Evolutionary conservation across 1,284 basidiomycete genomes (phyloP).

Genomic region (Ceratobasidium sp.): DNA sequence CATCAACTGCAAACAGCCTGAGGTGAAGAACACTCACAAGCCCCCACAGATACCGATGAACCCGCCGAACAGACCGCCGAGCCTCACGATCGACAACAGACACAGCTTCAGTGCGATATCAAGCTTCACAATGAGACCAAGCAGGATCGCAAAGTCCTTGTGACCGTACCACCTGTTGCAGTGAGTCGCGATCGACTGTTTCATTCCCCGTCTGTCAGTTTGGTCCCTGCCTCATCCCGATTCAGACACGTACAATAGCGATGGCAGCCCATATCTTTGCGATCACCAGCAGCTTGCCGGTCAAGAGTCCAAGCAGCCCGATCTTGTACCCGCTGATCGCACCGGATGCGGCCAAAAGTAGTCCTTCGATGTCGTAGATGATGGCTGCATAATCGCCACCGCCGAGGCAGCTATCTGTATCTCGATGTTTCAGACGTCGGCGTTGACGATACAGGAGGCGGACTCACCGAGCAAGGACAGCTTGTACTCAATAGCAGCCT

Average conservation of each 20-base stretch:
- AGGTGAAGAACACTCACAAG: conserved; percentile 10
- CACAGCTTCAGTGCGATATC: conserved; percentile 33
- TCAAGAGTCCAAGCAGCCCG: conserved; percentile 29
- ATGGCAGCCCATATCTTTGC: conserved; percentile 33
- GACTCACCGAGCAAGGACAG: conserved; percentile 30
- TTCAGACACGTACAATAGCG: conserved; percentile 10
- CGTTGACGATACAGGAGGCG: too few species aligned
- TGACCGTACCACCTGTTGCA: conserved; percentile 36
- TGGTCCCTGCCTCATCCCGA: not conserved
- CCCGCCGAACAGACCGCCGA: conserved; percentile 25
- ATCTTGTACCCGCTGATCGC: conserved; percentile 35
- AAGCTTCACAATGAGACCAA: conserved; percentile 28
- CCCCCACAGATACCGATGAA: conserved; percentile 25
- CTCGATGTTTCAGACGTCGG: not conserved
- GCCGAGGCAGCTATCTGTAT: conserved; percentile 20
- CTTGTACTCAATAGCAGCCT: conserved; percentile 31
- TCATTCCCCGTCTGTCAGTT: not conserved
- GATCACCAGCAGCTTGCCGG: conserved; percentile 26
- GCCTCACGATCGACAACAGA: conserved; percentile 19
- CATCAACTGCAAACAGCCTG: not conserved
- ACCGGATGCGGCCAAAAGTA: conserved; percentile 18
- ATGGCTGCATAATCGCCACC: conserved; percentile 34
- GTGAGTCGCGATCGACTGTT: conserved; percentile 38
- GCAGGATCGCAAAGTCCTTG: conserved; percentile 7
- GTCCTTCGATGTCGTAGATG: conserved; percentile 32